A percentile compares a stretch with the other conserved stretches of the same genome.
phyloP scores from a whole-genome alignment of 768 basidiomycete genomes.

The Suillus placidus region DNA sequence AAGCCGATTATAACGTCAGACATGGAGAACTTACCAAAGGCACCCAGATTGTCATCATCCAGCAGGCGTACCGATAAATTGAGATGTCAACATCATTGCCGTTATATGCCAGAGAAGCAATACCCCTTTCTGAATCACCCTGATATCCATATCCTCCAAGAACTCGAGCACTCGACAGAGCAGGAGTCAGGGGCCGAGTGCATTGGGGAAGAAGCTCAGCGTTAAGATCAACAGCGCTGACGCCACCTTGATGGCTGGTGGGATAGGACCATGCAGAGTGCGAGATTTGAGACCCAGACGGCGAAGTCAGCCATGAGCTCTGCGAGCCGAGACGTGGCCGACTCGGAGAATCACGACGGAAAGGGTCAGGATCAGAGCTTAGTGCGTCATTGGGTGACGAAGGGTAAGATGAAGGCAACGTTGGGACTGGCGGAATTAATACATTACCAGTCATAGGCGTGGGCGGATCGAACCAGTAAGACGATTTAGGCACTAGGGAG shows the following conservation, averaged over 20 bases:
- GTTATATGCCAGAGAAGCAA: constrained; percentile 47
- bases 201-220: constrained; percentile 42
- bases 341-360: constrained; percentile 55
- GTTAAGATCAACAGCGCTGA: constrained; percentile 46
- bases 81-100: constrained; percentile 58
- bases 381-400: constrained; percentile 45
- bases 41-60: constrained; percentile 70
- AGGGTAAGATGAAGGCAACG: constrained; percentile 59
- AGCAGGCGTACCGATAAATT: constrained; percentile 54
- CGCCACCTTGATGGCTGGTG: constrained; percentile 41
- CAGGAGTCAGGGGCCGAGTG: constrained; percentile 54
- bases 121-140: constrained; percentile 59
- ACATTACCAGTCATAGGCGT: constrained; percentile 45
- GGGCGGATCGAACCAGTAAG: constrained; percentile 62
- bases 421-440: constrained; percentile 56
- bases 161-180: constrained; percentile 60
- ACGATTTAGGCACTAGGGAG: constrained; percentile 50
- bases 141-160: constrained; percentile 70
- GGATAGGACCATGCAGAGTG: constrained; percentile 74
- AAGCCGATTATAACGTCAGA: neutral
- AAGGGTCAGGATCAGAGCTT: constrained; percentile 60
- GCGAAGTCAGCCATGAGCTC: constrained; percentile 74
- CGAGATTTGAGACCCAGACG: constrained; percentile 57
- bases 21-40: constrained; percentile 56
- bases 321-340: constrained; percentile 63